Evolutionary conservation across 2,329 filamentous ascomycete species (phyloP), one percentile per base, ranked within the genome.

Genomic region (Xylariaceae sp.): DNA sequence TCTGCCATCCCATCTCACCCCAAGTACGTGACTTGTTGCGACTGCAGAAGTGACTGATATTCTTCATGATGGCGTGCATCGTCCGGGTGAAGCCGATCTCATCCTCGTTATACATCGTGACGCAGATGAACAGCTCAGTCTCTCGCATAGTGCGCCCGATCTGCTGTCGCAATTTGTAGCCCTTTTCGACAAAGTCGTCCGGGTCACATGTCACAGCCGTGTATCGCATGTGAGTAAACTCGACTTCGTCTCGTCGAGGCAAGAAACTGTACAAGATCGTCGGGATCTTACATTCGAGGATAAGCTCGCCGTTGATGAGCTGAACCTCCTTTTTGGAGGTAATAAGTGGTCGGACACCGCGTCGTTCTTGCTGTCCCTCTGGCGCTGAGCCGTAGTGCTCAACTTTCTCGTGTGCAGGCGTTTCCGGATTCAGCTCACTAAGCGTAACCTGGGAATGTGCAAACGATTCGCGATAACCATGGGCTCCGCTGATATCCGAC

Each of bases 91-190:
- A 96, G 52, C 96, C 76, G 58, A 97, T 85, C 62, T 99, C 94
- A 68, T 99, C 92, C 66, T 99, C 94, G 66, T 99, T 99, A 75
- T 99, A 99, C 92, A 96, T 96, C 50, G 92, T 97, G 47, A 97
- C 83, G 32, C 91, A 92, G 62, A 97, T 96, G 70, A 97, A 96
- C 1, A 97, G 76, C 72, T 97, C 92, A 0, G 92, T 96, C 64
- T 96, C 89, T 47, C 92, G 80, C 3, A 90, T 87, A 69, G 96
- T 96, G 49, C 89, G 90, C 66, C 96, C 96, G 19, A 97, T 81
- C 65, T 83, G 86, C 71, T 97, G 92, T 55, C 92, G 87, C 51
- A 97, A 72, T 1, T 92, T 96, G 62, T 96, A 97, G 53, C 92
- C 89, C 62, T 90, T 84, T 4, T 89, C 84, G 66, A 87, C 90